Evolutionary conservation across 176 grass and related monocot species (phyloP), one percentile per base, ranked within the genome.

Genomic region (Eragrostis curvula): DNA sequence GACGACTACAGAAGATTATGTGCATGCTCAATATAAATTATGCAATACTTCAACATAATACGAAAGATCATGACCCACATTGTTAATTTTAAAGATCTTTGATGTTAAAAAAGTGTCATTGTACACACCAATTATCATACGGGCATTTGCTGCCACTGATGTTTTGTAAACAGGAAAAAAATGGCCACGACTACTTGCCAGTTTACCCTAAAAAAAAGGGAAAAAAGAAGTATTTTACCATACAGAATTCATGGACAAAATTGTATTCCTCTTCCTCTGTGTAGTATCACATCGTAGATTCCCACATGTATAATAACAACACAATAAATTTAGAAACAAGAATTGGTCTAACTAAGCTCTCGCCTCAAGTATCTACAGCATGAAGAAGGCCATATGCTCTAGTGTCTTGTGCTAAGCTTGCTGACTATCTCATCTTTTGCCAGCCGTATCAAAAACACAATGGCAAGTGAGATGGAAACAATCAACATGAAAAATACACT

Each of bases 401-500:
- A 93, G 32, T 74, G 90, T 68, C 74, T 75, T 70, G 67, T 70
- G 2, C 28, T 59, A 12, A 93, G 81, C 72, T 79, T 95, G 73
- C 71, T 81, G 51, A 82, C 79, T 66, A 98, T 86, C 72, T 98
- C 96, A 70, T 75, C 86, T 85, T 91, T 95, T 17, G 80, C 96
- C 48, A 93, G 25, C 39, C 92, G 87, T 82, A 91, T 81, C 90
- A 98, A 90, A 85, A 95, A 98, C 45, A 92, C 18, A 45, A 95
- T 89, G 39, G 96, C 96, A 18, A 98, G 65, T 15, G 92, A 91
- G 74, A 80, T 90, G 17, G 96, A 95, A 77, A 90, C 28, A 67
- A 98, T 93, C 70, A 98, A 41, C 92, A 98, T 98, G 77, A 98
- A 75, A 80, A 95, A 98, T 9, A 98, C 92, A 49, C 76, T 93